These are phyloP conservation scores for Rhizopus delemar DNA, from an alignment of 371 early-diverging fungal species.

Conservation along the genomic window DNA sequence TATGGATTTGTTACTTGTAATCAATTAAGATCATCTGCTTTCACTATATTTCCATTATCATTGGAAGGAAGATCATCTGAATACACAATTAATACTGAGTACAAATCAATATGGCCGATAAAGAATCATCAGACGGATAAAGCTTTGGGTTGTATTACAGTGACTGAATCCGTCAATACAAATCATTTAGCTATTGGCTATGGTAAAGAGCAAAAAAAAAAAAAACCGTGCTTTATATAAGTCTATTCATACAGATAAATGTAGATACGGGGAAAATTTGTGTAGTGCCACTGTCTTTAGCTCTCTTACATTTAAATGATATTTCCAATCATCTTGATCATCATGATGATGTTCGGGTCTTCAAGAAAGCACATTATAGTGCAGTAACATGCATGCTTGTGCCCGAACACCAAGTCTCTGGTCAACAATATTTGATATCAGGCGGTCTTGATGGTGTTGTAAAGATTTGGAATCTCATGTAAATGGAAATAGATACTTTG, in stretches of 20 bases:
- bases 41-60: constrained; percentile 16
- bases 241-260: neutral
- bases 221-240: neutral
- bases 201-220: constrained; percentile 33
- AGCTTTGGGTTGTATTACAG: constrained; percentile 44
- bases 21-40: constrained; percentile 24
- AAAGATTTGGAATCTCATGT: constrained; percentile 79
- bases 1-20: constrained; percentile 28
- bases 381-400: constrained; percentile 61
- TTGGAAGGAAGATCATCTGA: neutral
- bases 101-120: constrained; percentile 41
- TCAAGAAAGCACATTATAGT: constrained; percentile 54
- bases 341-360: constrained; percentile 25
- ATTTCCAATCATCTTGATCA: constrained; percentile 28
- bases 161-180: constrained; percentile 52
- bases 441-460: constrained; percentile 73
- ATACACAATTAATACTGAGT: neutral
- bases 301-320: constrained; percentile 38
- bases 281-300: constrained; percentile 49
- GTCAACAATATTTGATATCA: constrained; percentile 58
- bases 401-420: constrained; percentile 49
- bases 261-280: constrained; percentile 58
- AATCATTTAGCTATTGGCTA: constrained; percentile 59
- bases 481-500: constrained; percentile 17
- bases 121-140: constrained; percentile 23